A percentile compares a stretch with the other conserved stretches of the same genome.
Evolutionary conservation across 2,329 filamentous ascomycete genomes (phyloP).

Genomic region (Myriangium duriaei): DNA sequence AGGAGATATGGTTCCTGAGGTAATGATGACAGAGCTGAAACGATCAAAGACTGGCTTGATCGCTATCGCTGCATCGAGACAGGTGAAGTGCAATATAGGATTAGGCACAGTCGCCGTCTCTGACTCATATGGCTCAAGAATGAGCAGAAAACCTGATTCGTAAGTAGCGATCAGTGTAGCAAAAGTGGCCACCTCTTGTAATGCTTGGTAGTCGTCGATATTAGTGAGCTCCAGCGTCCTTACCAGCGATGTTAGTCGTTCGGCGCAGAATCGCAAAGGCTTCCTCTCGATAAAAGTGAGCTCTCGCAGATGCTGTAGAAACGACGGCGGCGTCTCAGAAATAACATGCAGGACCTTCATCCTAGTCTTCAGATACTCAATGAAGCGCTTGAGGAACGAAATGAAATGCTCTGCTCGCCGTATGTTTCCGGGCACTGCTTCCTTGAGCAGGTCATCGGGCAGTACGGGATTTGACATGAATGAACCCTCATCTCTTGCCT

Average conservation of each 20-base stretch:
- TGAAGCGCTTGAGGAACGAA: slow-evolving; percentile 86
- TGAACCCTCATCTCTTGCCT: slow-evolving; percentile 81
- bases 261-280: slow-evolving; percentile 84
- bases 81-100: slow-evolving; percentile 92
- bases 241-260: slow-evolving; percentile 85
- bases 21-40: slow-evolving; percentile 97
- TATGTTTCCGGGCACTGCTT: slow-evolving; percentile 94
- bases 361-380: slow-evolving; percentile 87
- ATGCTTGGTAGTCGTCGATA: slow-evolving; percentile 92
- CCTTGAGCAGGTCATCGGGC: slow-evolving; percentile 85
- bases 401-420: slow-evolving; percentile 91
- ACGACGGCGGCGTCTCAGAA: slow-evolving; percentile 90
- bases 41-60: slow-evolving; percentile 96
- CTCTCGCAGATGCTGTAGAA: slow-evolving; percentile 83
- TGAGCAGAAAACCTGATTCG: slow-evolving; percentile 89
- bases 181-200: slow-evolving; percentile 96
- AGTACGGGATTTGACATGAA: slow-evolving; percentile 96
- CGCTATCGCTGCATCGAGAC: slow-evolving; percentile 90
- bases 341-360: slow-evolving; percentile 99
- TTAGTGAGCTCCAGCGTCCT: slow-evolving; percentile 91
- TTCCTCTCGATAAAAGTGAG: slow-evolving; percentile 97
- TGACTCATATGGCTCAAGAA: slow-evolving; percentile 93
- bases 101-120: slow-evolving; percentile 93
- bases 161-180: slow-evolving; percentile 93
- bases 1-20: slow-evolving; percentile 90